These are phyloP conservation scores for Aspergillus affinis DNA, from an alignment of 495 filamentous ascomycete species.

Conservation along the genomic window DNA sequence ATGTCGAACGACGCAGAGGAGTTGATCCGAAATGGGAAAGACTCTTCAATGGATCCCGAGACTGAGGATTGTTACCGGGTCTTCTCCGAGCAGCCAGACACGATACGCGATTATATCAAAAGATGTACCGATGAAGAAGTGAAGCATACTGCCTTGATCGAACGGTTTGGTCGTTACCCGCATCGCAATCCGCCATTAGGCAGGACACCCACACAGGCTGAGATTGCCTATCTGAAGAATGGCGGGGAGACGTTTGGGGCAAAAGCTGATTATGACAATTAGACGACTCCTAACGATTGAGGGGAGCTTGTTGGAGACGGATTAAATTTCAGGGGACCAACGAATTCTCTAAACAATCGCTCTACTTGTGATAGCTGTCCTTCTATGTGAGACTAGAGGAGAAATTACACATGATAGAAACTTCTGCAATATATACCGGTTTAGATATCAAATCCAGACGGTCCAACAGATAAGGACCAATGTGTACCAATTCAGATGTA, in stretches of 20 bases:
- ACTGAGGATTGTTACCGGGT: neutral
- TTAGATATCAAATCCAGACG: neutral
- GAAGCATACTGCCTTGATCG: neutral
- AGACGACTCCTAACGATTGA: neutral
- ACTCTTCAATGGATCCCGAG: neutral
- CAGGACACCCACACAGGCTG: neutral
- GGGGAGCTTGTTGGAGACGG: too few relatives aligned
- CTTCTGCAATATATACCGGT: neutral
- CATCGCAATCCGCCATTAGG: neutral
- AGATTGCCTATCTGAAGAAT: neutral
- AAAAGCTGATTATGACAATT: conserved; percentile 1
- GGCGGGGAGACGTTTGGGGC: neutral
- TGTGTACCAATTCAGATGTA: neutral
- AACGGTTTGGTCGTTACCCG: neutral
- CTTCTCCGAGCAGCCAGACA: neutral
- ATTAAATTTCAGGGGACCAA: too few relatives aligned
- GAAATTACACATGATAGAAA: too few relatives aligned
- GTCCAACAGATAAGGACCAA: neutral
- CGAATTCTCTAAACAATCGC: too few relatives aligned
- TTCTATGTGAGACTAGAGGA: too few relatives aligned
- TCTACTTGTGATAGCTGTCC: too few relatives aligned
- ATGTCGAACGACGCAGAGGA: conserved; percentile 1
- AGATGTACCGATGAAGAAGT: neutral
- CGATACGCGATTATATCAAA: neutral
- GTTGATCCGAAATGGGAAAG: neutral